Evolutionary conservation across 2,329 filamentous ascomycete species (phyloP).

Genomic region (Geoglossum cookeanum): DNA sequence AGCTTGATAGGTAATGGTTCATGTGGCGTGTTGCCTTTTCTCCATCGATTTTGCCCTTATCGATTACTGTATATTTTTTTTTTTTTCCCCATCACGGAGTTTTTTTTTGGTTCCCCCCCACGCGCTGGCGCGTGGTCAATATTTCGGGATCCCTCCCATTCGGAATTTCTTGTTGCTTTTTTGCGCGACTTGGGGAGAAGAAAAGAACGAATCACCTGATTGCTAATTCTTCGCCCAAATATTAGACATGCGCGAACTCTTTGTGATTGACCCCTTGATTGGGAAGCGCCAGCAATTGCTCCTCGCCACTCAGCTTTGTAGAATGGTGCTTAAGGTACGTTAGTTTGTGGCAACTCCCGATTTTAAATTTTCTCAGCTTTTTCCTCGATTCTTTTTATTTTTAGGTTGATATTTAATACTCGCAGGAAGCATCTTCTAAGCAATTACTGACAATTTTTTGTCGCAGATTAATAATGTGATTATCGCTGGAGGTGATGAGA

Average conservation of each 20-base stretch:
- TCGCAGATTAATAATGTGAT: slow-evolving; percentile 16
- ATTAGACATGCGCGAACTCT: slow-evolving; percentile 84
- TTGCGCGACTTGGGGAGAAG: neutral
- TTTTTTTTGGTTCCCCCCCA: neutral
- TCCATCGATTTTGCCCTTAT: neutral
- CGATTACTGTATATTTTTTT: neutral
- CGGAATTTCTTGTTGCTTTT: slow-evolving; percentile 1
- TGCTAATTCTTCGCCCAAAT: slow-evolving; percentile 6
- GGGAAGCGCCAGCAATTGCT: slow-evolving; percentile 95
- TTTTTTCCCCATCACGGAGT: neutral
- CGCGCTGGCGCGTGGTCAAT: neutral
- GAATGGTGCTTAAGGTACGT: slow-evolving; percentile 83
- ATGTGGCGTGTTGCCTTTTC: neutral
- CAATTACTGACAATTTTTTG: neutral
- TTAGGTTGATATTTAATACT: neutral
- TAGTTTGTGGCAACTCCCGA: neutral
- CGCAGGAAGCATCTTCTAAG: neutral
- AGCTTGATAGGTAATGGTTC: neutral
- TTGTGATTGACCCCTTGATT: slow-evolving; percentile 95
- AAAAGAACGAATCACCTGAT: slow-evolving; percentile 2
- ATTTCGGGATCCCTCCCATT: neutral
- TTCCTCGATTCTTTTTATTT: neutral
- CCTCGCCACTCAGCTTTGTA: slow-evolving; percentile 88
- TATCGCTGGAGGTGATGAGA: slow-evolving; percentile 16
- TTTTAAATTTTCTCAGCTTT: neutral